A percentile compares a stretch with the other conserved stretches of the same genome.
phyloP scores from a whole-genome alignment of 2,329 filamentous ascomycete species.

The Hortaea sp. region DNA sequence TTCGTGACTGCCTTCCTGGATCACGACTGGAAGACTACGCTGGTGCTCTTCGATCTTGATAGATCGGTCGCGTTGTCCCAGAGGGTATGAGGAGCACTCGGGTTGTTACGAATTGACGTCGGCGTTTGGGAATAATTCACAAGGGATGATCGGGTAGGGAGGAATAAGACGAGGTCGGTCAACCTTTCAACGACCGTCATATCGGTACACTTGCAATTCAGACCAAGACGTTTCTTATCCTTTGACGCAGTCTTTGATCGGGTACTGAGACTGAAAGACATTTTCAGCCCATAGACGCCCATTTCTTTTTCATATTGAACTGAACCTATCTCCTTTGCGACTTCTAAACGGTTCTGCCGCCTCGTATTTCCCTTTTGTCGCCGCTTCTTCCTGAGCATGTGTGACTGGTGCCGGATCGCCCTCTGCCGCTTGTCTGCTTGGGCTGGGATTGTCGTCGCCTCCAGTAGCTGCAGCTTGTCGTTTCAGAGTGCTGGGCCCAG shows the following conservation, averaged over 20 bases:
- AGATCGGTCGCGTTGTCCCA: not conserved
- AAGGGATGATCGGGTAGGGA: too few relatives aligned
- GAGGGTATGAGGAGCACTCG: too few relatives aligned
- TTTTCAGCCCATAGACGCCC: too few relatives aligned
- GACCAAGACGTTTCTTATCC: too few relatives aligned
- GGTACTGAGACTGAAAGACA: too few relatives aligned
- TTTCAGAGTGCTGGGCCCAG: constrained; percentile 4
- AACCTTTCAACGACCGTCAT: too few relatives aligned
- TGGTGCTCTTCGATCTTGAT: constrained; percentile 13
- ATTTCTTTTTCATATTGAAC: constrained; percentile 14
- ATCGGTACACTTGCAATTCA: too few relatives aligned
- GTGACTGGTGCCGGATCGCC: constrained; percentile 73
- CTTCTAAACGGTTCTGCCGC: constrained; percentile 63
- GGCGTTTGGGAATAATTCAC: too few relatives aligned
- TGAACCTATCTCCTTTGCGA: constrained; percentile 77
- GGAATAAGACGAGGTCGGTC: too few relatives aligned
- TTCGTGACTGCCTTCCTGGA: constrained; percentile 25
- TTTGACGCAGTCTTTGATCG: too few relatives aligned
- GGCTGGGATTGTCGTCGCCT: constrained; percentile 18
- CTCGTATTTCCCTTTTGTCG: constrained; percentile 87
- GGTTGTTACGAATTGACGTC: too few relatives aligned
- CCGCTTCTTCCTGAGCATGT: constrained; percentile 60
- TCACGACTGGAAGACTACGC: constrained; percentile 26
- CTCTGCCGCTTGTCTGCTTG: constrained; percentile 9
- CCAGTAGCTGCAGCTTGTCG: constrained; percentile 27